Base-by-base conservation (phyloP, 1,139 yeast genomes). In the Scheffersomyces illinoinensis region DNA sequence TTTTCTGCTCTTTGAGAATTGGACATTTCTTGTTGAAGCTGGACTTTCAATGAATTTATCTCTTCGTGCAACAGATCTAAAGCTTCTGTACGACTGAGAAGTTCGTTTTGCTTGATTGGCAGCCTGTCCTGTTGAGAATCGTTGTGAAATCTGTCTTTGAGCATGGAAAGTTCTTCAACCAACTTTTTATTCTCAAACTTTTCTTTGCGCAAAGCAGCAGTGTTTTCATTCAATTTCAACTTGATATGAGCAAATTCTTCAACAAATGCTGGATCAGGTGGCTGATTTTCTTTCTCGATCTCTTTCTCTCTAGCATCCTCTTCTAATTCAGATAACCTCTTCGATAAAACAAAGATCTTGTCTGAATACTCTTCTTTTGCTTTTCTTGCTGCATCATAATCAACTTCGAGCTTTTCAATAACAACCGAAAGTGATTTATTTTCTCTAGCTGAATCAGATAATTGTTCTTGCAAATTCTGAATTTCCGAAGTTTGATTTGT, bases 151-250 rank as follows among this genome's bases (percentile, higher is more conserved):
- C 81, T 71, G 48, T 69, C 82, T 63, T 87, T 89, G 14, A 89
- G 71, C 64, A 88, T 74, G 47, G 81, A 78, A 57, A 88, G 66
- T 61, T 89, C 91, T 56, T 88, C 87, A n/a, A 76, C 72, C 52
- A 88, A 69, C 62, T 84, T 83, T 68, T 72, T 74, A 61, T 85
- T 86, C 61, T 85, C 89, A 55, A 85, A 83, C 56, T 78, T 77
- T 62, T 85, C 88, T 54, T 78, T 82, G 53, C 86, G 77, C 54
- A 85, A 68, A 5, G 75, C 70, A 7, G 87, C 88, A 59, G 80
- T 78, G 51, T 77, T 81, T 60, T 86, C 89, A 61, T 85, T 84
- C 50, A 86, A 70, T 61, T 83, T 83, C 23, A 85, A 69, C 62
- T 84, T 85, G 66, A 86, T 74, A 53, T 73, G 75, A 10, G 85